Percentiles rank a stretch among this genome's conserved stretches.
Evolutionary conservation across 169 alveolate genomes (phyloP).

Genomic region (Plasmodium relictum): DNA sequence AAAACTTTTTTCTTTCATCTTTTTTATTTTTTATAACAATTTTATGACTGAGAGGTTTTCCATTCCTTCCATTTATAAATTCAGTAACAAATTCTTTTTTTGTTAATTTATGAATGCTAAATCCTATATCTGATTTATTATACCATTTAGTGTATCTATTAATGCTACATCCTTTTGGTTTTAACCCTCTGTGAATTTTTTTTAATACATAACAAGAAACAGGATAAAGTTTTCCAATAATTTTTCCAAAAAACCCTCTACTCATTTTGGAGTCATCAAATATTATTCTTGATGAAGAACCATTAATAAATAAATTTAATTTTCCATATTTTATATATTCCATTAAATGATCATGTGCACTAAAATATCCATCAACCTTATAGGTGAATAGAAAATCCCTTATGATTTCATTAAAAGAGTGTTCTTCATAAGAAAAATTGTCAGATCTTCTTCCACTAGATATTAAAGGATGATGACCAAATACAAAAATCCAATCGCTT

Average conservation of each 20-base stretch:
- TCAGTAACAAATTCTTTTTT: slow-evolving; percentile 63
- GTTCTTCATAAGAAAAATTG: slow-evolving; percentile 67
- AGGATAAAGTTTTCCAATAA: slow-evolving; percentile 52
- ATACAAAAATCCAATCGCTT: slow-evolving; percentile 76
- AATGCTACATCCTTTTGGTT: slow-evolving; percentile 61
- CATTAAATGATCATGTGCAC: slow-evolving; percentile 77
- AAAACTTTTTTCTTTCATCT: slow-evolving; percentile 53
- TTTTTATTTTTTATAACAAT: slow-evolving; percentile 64
- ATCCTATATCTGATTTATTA: slow-evolving; percentile 60
- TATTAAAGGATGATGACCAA: slow-evolving; percentile 75
- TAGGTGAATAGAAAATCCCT: slow-evolving; percentile 57
- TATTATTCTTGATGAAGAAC: slow-evolving; percentile 69
- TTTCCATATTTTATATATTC: slow-evolving; percentile 56
- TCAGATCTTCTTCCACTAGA: slow-evolving; percentile 77
- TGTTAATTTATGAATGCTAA: slow-evolving; percentile 46
- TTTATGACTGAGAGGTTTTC: slow-evolving; percentile 72
- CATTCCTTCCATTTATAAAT: slow-evolving; percentile 61
- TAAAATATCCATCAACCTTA: slow-evolving; percentile 72
- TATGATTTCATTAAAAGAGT: slow-evolving; percentile 59
- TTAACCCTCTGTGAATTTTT: slow-evolving; percentile 37
- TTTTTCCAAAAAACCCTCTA: slow-evolving; percentile 67
- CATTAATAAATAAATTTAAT: slow-evolving; percentile 59
- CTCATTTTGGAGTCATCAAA: slow-evolving; percentile 74
- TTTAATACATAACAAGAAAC: slow-evolving; percentile 54
- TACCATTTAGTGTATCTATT: slow-evolving; percentile 69